A percentile compares a stretch with the other conserved stretches of the same genome.
Conservation (phyloP, 192 early-diverging fungal species). For the Phlyctochytrium arcticum region DNA sequence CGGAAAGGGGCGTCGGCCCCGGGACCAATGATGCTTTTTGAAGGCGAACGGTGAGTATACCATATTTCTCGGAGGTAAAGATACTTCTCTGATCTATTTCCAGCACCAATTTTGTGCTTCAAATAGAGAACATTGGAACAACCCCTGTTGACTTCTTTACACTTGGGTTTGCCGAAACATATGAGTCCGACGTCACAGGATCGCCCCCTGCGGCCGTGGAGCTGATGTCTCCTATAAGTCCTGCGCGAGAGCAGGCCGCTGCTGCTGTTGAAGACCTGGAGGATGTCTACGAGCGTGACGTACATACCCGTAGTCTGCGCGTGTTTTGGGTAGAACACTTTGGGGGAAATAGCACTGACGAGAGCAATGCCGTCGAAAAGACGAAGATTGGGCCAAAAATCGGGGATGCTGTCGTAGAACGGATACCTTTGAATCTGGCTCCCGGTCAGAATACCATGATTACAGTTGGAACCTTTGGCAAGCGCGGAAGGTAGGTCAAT, state of each 20-base stretch:
- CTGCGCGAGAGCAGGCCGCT: too few relatives aligned
- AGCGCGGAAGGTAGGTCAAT: constrained; percentile 55
- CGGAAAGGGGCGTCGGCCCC: constrained; percentile 51
- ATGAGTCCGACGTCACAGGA: not conserved
- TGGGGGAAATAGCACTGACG: constrained; percentile 1
- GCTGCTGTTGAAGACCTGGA: constrained; percentile 46
- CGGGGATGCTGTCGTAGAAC: constrained; percentile 12
- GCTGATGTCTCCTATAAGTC: too few relatives aligned
- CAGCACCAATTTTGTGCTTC: constrained; percentile 59
- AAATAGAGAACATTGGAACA: constrained; percentile 72
- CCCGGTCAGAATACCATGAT: constrained; percentile 49
- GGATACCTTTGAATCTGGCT: constrained; percentile 41
- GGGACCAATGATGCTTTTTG: constrained; percentile 75
- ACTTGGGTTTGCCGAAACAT: constrained; percentile 39
- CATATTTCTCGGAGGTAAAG: not conserved
- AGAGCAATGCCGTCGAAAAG: constrained; percentile 22
- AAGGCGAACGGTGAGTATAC: constrained; percentile 66
- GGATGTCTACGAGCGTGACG: constrained; percentile 74
- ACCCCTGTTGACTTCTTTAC: constrained; percentile 67
- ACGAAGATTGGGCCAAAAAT: not conserved
- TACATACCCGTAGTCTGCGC: constrained; percentile 50
- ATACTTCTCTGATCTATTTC: not conserved
- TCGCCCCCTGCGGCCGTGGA: constrained; percentile 43
- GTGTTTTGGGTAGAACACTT: constrained; percentile 43
- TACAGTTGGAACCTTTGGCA: constrained; percentile 68